phyloP scores from a whole-genome alignment of 768 basidiomycete species.

The Kwoniella mangroviensis region DNA sequence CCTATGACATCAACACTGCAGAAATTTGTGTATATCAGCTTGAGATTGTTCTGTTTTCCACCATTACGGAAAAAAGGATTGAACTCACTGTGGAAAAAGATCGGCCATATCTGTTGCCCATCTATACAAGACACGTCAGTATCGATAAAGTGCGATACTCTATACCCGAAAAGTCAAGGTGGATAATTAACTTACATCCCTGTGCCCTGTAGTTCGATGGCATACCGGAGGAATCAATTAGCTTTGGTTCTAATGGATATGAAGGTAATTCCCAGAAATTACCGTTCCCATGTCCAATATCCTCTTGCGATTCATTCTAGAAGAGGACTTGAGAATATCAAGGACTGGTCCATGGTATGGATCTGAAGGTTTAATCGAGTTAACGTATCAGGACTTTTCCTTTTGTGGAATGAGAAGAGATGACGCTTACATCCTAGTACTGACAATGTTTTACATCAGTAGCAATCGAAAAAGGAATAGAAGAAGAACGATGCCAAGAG shows the following conservation, averaged over 20 bases:
- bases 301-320: not conserved
- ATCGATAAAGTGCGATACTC: not conserved
- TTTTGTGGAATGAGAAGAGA: not conserved
- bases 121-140: not conserved
- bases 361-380: not conserved
- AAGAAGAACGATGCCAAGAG: not conserved
- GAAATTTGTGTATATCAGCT: not conserved
- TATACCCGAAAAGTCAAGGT: not conserved
- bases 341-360: not conserved
- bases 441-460: not conserved
- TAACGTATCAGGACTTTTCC: not conserved
- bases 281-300: conserved; percentile 4
- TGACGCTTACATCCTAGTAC: conserved; percentile 3
- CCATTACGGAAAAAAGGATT: not conserved
- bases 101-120: conserved; percentile 14
- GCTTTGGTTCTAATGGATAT: no score
- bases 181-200: not conserved
- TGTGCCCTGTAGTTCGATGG: not conserved
- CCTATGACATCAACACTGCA: conserved; percentile 1
- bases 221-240: no score
- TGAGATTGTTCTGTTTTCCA: not conserved
- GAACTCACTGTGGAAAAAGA: conserved; percentile 5
- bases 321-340: not conserved
- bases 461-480: no score
- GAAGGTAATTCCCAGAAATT: not conserved